phyloP scores from a whole-genome alignment of 192 early-diverging fungal species.

The Chytriomyces sp. region DNA sequence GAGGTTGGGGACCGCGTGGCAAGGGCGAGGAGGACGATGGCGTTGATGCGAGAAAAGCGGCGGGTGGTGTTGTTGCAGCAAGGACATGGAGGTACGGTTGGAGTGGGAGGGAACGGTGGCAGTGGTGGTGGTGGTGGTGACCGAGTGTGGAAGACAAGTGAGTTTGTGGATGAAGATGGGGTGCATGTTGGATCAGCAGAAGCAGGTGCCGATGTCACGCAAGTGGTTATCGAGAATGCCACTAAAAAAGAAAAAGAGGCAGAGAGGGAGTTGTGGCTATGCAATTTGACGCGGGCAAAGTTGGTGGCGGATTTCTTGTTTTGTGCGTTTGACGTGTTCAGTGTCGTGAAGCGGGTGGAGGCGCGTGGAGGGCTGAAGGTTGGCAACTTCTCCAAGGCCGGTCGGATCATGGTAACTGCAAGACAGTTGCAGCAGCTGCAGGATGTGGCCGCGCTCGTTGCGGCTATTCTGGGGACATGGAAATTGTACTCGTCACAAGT shows the following conservation, averaged over 20 bases:
- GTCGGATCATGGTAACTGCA: not conserved
- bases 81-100: not conserved
- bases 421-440: conserved; percentile 29
- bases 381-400: not conserved
- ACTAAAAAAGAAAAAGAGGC: conserved; percentile 21
- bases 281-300: conserved; percentile 64
- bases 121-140: not conserved
- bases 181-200: not conserved
- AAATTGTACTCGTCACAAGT: conserved; percentile 46
- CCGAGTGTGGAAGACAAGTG: not conserved
- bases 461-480: conserved; percentile 53
- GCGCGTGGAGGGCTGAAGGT: not conserved
- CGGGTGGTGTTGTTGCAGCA: conserved; percentile 5
- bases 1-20: not conserved
- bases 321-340: conserved; percentile 60
- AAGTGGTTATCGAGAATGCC: not conserved
- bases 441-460: conserved; percentile 39
- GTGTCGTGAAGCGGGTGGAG: conserved; percentile 21
- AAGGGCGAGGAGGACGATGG: not conserved
- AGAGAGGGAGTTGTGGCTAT: conserved; percentile 56
- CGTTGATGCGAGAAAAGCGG: conserved; percentile 2
- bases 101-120: too few relatives aligned
- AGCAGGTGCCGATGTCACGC: not conserved
- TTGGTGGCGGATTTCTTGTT: conserved; percentile 71
- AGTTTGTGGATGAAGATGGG: conserved; percentile 7